Base-by-base conservation (phyloP, 192 early-diverging fungal species). In the Chytriomyces sp. region DNA sequence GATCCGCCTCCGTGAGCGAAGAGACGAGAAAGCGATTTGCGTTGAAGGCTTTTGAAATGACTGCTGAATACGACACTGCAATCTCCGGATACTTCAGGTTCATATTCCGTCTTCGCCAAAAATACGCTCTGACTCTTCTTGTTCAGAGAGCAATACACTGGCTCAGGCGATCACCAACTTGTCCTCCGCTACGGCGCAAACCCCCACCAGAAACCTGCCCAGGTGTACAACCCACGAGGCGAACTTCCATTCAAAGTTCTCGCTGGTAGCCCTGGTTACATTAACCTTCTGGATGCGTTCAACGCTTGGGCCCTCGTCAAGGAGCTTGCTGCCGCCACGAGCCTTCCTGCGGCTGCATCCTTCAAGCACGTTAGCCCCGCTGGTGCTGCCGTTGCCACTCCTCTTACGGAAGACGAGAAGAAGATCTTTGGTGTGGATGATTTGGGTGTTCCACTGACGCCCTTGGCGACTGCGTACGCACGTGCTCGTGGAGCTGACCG, bases 281-380 rank as follows among this genome's bases (percentile, higher is more conserved):
- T 99, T 81, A 98, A 99, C 86, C 87, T 98, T 47, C 89, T 99
- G 68, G 97, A 99, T 83, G 96, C 97, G 13, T 86, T 99, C 16
- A 98, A 98, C 86, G 86, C 94, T 23, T 99, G 95, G 95, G 96
- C 94, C 44, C 87, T 99, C 67, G 97, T 99, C 77, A 98, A 98
- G 89, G 97, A 99, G 80, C 91, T 99, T 46, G 89, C 91, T 71
- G 77, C 86, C 60, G 94, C 96, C 24, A 87, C 94, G 7, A 89
- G 90, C n/a, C 80, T 96, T 66, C 92, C 97, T 47, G 97, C 97
- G 45, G 96, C 97, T 61, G 97, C 97, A 62, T 98, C 95, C 50
- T 99, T 99, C 91, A 98, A 99, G 88, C 97, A 99, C 81, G 96
- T 98, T 48, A 96, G 95, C 46, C 97, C 97, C 35, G 97, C 97